Conservation (phyloP, 75 land plant species). For the Isoetes taiwanensis region DNA sequence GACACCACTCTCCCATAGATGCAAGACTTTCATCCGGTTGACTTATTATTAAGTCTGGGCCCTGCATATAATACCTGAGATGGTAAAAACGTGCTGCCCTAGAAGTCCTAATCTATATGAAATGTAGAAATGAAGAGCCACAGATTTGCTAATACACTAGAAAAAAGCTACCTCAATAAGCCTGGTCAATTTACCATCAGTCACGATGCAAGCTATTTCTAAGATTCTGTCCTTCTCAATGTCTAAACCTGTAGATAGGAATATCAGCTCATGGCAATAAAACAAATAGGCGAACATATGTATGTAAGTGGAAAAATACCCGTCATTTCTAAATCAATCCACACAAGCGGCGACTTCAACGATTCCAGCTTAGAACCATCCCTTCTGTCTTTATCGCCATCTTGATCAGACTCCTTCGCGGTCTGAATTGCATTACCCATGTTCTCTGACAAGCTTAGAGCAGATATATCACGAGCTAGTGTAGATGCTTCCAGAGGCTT, state of each 20-base stretch:
- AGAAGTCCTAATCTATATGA: background rate
- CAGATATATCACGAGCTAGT: too few relatives aligned
- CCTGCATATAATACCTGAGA: conserved; percentile 24
- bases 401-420: too few relatives aligned
- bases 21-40: conserved; percentile 56
- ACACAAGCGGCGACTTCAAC: conserved; percentile 68
- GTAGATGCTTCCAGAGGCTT: too few relatives aligned
- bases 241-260: conserved; percentile 44
- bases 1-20: conserved; percentile 88
- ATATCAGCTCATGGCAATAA: background rate
- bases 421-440: too few relatives aligned
- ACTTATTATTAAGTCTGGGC: conserved; percentile 74
- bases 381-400: too few relatives aligned
- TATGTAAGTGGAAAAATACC: conserved; percentile 20
- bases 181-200: conserved; percentile 63
- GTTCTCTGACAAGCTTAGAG: too few relatives aligned
- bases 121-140: background rate
- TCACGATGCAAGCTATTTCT: conserved; percentile 93
- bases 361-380: too few relatives aligned
- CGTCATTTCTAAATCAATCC: conserved; percentile 99
- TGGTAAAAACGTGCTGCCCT: background rate
- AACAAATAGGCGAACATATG: background rate
- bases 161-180: conserved; percentile 47
- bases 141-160: background rate
- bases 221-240: conserved; percentile 73